Conservation (phyloP, 2,329 filamentous ascomycete genomes). For the Xylariaceae sp. region DNA sequence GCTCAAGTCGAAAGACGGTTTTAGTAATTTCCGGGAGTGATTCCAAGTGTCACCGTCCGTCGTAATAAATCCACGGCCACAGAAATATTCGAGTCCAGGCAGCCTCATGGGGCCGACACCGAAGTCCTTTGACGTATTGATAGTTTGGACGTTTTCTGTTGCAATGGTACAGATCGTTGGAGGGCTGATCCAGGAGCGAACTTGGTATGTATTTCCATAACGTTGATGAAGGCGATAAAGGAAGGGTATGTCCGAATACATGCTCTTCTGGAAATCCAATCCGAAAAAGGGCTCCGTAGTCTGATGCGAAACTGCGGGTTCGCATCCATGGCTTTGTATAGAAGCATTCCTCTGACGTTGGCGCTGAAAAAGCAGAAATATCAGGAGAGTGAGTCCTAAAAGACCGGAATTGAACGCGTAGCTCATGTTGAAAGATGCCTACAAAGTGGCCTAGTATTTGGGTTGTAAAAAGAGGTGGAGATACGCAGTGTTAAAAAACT, state of each 20-base stretch:
- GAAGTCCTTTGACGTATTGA: constrained; percentile 12
- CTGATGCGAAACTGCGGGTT: constrained; percentile 1
- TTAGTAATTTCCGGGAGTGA: constrained; percentile 9
- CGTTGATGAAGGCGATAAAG: constrained; percentile 1
- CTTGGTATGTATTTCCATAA: constrained; percentile 6
- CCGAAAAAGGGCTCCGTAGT: constrained; percentile 10
- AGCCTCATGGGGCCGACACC: constrained; percentile 12
- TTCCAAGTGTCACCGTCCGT: constrained; percentile 14
- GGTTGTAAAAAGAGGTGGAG: no score
- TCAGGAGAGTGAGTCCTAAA: constrained; percentile 2
- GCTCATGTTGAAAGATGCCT: constrained; percentile 1
- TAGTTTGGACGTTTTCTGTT: neutral
- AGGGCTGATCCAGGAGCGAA: constrained; percentile 1
- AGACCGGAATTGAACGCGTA: constrained; percentile 1
- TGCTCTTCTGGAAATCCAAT: constrained; percentile 9
- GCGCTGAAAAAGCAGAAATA: constrained; percentile 1
- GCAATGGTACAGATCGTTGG: constrained; percentile 4
- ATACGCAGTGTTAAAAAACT: no score
- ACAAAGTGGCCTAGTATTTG: no score
- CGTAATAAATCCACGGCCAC: constrained; percentile 12
- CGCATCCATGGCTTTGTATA: constrained; percentile 2
- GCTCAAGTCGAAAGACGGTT: constrained; percentile 8
- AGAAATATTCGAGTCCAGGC: constrained; percentile 8
- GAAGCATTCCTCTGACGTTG: neutral
- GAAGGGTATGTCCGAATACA: constrained; percentile 5